phyloP scores from a whole-genome alignment of 768 basidiomycete genomes.

The Leccinellum albellum region DNA sequence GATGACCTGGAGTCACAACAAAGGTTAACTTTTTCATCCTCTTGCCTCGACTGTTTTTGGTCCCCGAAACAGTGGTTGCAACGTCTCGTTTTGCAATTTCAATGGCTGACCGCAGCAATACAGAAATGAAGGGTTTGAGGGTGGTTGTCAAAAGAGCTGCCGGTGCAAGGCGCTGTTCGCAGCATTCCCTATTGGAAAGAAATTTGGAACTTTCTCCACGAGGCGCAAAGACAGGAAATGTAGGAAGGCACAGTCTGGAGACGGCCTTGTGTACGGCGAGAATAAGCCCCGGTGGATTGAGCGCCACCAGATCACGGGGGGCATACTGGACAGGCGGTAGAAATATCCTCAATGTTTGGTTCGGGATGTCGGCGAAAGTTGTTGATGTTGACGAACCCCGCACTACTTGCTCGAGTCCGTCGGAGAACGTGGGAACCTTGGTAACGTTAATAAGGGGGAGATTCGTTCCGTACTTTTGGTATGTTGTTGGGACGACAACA shows the following conservation, averaged over 20 bases:
- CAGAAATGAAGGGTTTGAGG: slow-evolving; percentile 31
- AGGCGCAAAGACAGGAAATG: slow-evolving; percentile 16
- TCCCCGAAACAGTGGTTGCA: slow-evolving; percentile 16
- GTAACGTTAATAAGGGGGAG: slow-evolving; percentile 20
- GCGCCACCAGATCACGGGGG: slow-evolving; percentile 21
- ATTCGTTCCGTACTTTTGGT: slow-evolving; percentile 17
- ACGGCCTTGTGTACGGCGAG: slow-evolving; percentile 25
- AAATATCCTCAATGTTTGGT: slow-evolving; percentile 1
- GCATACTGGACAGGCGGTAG: slow-evolving; percentile 14
- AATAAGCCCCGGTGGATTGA: slow-evolving; percentile 26
- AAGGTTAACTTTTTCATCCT: slow-evolving; percentile 23
- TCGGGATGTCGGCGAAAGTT: neutral
- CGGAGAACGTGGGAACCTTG: slow-evolving; percentile 11
- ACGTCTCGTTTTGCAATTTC: slow-evolving; percentile 33
- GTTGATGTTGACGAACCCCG: slow-evolving; percentile 3
- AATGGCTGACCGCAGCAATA: slow-evolving; percentile 32
- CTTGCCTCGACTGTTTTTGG: slow-evolving; percentile 18
- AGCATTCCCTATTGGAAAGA: slow-evolving; percentile 10
- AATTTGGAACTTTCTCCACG: slow-evolving; percentile 5
- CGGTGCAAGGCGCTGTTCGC: slow-evolving; percentile 32
- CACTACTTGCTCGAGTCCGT: slow-evolving; percentile 17
- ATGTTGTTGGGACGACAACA: slow-evolving; percentile 18
- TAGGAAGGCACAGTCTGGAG: slow-evolving; percentile 17
- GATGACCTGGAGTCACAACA: slow-evolving; percentile 37
- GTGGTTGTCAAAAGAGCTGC: slow-evolving; percentile 36